Evolutionary conservation across 2,329 filamentous ascomycete genomes (phyloP).

Genomic region (Rutstroemia sp.): DNA sequence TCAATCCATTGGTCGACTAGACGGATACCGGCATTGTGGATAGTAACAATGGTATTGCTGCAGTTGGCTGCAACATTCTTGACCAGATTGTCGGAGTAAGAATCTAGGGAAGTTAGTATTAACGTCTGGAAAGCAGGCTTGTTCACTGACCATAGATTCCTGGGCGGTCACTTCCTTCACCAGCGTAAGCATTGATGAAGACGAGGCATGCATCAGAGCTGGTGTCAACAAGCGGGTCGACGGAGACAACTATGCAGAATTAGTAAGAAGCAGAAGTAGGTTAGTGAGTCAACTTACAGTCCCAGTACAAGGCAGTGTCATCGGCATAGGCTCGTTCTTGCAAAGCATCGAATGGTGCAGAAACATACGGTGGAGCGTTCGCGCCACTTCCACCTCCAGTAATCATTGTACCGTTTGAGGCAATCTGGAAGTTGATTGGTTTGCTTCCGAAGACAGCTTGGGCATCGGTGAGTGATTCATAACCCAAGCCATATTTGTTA

Average conservation of each 20-base stretch:
- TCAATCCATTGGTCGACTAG: conserved; percentile 52
- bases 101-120: conserved; percentile 37
- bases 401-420: neutral
- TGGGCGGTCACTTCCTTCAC: conserved; percentile 62
- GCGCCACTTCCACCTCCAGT: conserved; percentile 29
- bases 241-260: neutral
- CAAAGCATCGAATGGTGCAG: conserved; percentile 49
- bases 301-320: conserved; percentile 51
- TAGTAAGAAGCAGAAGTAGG: neutral
- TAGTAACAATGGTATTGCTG: conserved; percentile 54
- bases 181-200: conserved; percentile 60
- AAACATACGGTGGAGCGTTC: conserved; percentile 40
- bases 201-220: conserved; percentile 58
- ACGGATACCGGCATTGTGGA: conserved; percentile 55
- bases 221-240: conserved; percentile 39
- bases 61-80: conserved; percentile 44
- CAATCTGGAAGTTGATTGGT: neutral
- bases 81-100: conserved; percentile 47
- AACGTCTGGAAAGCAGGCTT: no score
- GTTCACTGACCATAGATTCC: conserved; percentile 36
- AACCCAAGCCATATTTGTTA: neutral
- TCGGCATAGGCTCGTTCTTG: conserved; percentile 45
- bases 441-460: neutral
- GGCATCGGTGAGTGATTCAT: neutral
- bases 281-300: conserved; percentile 37